Evolutionary conservation across 2,329 filamentous ascomycete genomes (phyloP), one percentile per base, ranked within the genome.

Genomic region (Calonectria pauciramosa): DNA sequence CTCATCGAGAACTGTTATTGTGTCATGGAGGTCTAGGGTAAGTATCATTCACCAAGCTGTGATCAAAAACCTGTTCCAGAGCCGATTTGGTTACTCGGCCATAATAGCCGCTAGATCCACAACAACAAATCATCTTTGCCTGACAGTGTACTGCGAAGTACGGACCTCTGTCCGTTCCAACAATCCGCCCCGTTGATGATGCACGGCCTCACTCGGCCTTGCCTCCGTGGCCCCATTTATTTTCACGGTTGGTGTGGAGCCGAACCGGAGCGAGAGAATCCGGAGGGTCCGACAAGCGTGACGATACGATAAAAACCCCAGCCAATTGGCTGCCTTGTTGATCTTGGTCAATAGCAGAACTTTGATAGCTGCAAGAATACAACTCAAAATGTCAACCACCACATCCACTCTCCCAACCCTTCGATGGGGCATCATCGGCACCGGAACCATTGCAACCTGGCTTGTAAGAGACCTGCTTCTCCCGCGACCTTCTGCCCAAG

Each of bases 381-480:
- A 20, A 9, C 8, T 13, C 6, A 36, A 34, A 59, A 59, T 59
- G 54, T 23, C 54, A 36, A 8, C 14, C 54, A 23, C 34, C 11
- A 41, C 26, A 41, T 1, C 34, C 9, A 20, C 23, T 5, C 20
- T 63, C 38, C 59, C 59, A 28, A 30, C 26, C 16, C 66, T 70
- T 63, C 68, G 68, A 20, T 75, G 73, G 73, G 73, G 73, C 47
- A 72, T 75, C 36, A 69, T 75, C 30, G 69, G 69, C 8, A 63
- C 73, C 26, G 70, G 73, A 36, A 47, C 41, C 10, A 64, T 51
- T 28, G 51, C 66, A 41, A 38, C 47, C 20, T 71, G 69, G 85
- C 87, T 87, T 75, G 86, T 86, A 0, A 77, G 77, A 16, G 86
- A 88, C 75, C 79, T 88, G 14, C 70, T 84, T 26, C 16, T 84